Evolutionary conservation across 768 basidiomycete genomes (phyloP), one percentile per base, ranked within the genome.

Genomic region (Mycena venus): DNA sequence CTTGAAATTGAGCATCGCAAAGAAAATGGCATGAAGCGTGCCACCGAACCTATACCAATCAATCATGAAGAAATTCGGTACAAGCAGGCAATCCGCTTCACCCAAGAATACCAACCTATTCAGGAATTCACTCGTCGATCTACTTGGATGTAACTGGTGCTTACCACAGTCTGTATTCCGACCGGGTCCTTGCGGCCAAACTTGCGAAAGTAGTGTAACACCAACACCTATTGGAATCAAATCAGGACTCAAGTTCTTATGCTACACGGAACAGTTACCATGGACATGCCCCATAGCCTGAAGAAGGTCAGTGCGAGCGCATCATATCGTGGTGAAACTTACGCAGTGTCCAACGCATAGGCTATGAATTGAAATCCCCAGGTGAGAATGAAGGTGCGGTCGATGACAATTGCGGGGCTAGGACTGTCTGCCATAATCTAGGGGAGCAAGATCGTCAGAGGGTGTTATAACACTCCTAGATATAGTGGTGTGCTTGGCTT

Each of bases 121-220:
- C 2, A 9, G 7, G 17, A 38, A 27, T 55, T 23, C 15, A 1
- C 8, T 14, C 5, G 23, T 9, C 19, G 19, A 47, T 5, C n/a
- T n/a, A 27, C 36, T 10, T 31, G 12, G 25, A 10, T 36, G 25
- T 1, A 17, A 14, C 8, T 27, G 51, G 12, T 4, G 38, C 68
- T 19, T 17, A 70, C 68, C 34, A 59, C 38, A 42, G 42, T 29
- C 7, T 25, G 44, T 2, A 61, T 31, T 6, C 14, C 7, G 15
- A 62, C 2, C 11, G 68, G 60, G 42, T 70, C 68, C 21, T 19
- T 51, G 3, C 19, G n/a, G 11, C 31, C 32, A 21, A 38, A 62
- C 1, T 61, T 61, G 11, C 68, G 68, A 44, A 70, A 70, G 60
- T 70, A 70, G n/a, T 70, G 68, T 6, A 70, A n/a, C 17, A 70